A percentile compares a stretch with the other conserved stretches of the same genome.
These are phyloP conservation scores for Zizania palustris DNA, from an alignment of 202 grass and related monocot species.

Conservation along the genomic window DNA sequence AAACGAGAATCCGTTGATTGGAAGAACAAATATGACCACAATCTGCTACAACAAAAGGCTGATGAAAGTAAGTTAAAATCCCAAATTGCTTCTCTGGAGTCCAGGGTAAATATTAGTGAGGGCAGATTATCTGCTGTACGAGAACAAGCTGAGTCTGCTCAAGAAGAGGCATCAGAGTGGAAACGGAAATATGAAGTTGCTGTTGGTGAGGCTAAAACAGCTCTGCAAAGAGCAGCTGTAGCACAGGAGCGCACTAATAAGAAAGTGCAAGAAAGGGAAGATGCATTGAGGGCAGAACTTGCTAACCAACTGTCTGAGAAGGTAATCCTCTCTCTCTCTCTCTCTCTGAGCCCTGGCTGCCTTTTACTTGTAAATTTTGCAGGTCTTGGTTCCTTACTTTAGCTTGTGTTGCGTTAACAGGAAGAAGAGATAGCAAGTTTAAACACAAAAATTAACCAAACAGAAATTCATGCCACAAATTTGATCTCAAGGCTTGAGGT, in stretches of 20 bases:
- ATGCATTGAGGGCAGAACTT: conserved; percentile 75
- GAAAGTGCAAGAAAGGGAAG: conserved; percentile 97
- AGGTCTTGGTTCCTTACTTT: conserved; percentile 14
- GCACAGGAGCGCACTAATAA: conserved; percentile 93
- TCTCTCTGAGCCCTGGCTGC: not conserved
- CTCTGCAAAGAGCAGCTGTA: conserved; percentile 86
- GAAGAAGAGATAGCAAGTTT: conserved; percentile 83
- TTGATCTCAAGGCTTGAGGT: conserved; percentile 86
- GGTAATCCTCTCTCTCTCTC: conserved; percentile 60
- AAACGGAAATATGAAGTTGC: conserved; percentile 90
- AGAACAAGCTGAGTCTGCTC: conserved; percentile 93
- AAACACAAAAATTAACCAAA: conserved; percentile 70
- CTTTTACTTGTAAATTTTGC: not conserved
- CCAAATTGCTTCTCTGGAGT: conserved; percentile 73
- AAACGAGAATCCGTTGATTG: conserved; percentile 78
- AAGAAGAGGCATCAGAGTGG: conserved; percentile 97
- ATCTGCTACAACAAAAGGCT: conserved; percentile 64
- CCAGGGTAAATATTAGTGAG: conserved; percentile 80
- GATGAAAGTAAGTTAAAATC: conserved; percentile 80
- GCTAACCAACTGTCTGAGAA: conserved; percentile 75
- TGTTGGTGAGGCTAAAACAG: conserved; percentile 72
- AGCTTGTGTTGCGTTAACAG: conserved; percentile 49
- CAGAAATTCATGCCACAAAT: conserved; percentile 66
- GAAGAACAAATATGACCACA: conserved; percentile 78
- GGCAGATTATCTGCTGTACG: conserved; percentile 83